These are phyloP conservation scores for Phytopythium sindhum DNA, from an alignment of 352 stramenopile genomes.

Conservation along the genomic window DNA sequence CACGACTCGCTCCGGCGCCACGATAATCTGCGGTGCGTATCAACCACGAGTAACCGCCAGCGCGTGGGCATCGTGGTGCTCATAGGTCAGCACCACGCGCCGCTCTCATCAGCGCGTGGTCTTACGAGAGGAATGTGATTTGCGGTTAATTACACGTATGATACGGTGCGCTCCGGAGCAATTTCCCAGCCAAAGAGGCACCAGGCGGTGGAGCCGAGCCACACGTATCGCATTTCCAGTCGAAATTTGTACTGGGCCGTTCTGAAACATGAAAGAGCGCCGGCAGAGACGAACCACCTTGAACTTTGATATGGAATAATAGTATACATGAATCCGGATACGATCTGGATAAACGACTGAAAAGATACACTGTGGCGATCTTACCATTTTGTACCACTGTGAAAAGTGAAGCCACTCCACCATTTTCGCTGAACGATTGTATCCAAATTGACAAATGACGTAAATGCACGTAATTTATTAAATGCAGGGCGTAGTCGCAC, in stretches of 20 bases:
- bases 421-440: background rate
- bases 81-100: background rate
- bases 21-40: background rate
- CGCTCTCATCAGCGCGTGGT: background rate
- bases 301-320: too few species aligned
- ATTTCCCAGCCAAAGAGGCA: too few species aligned
- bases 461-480: background rate
- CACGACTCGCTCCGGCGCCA: background rate
- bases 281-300: background rate
- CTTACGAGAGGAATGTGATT: too few species aligned
- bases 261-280: background rate
- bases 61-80: background rate
- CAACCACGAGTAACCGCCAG: background rate
- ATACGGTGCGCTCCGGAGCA: too few species aligned
- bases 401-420: background rate
- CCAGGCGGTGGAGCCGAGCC: too few species aligned
- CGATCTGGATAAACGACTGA: background rate
- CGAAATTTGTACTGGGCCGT: background rate
- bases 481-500: background rate
- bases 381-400: background rate
- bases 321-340: background rate
- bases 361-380: background rate
- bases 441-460: background rate
- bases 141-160: too few species aligned
- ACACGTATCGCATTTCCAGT: too few species aligned